These are phyloP conservation scores for Russula earlei DNA, from an alignment of 768 basidiomycete genomes.

Conservation along the genomic window DNA sequence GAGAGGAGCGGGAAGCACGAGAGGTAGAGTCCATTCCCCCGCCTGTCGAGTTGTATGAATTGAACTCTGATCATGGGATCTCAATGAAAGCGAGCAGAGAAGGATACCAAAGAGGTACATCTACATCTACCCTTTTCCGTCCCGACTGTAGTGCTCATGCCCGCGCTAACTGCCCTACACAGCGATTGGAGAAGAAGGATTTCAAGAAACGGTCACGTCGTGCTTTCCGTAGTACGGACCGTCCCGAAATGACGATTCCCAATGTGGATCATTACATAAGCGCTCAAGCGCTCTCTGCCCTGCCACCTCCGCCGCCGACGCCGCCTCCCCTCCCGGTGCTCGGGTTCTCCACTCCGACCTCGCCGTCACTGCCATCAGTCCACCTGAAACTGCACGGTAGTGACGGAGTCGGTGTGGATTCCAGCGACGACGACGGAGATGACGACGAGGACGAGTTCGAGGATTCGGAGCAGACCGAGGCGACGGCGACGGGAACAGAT, in stretches of 20 bases:
- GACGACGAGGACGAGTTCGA: slow-evolving; percentile 29
- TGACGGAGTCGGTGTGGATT: slow-evolving; percentile 13
- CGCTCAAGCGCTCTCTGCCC: background rate
- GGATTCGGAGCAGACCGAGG: slow-evolving; percentile 48
- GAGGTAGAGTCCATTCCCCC: slow-evolving; percentile 14
- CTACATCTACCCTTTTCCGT: slow-evolving; percentile 3
- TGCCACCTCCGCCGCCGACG: background rate
- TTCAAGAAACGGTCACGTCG: slow-evolving; percentile 13
- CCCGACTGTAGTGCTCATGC: background rate
- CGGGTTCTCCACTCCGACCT: slow-evolving; percentile 8
- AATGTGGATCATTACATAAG: slow-evolving; percentile 3
- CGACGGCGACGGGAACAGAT: slow-evolving; percentile 53
- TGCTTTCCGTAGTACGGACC: too few species aligned
- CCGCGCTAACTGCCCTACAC: slow-evolving; percentile 8
- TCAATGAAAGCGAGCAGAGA: slow-evolving; percentile 16
- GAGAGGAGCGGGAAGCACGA: slow-evolving; percentile 16
- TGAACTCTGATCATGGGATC: slow-evolving; percentile 4
- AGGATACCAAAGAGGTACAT: slow-evolving; percentile 15
- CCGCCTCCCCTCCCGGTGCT: slow-evolving; percentile 1
- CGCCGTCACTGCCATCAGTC: slow-evolving; percentile 5
- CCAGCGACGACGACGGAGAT: slow-evolving; percentile 22
- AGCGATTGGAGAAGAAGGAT: slow-evolving; percentile 23
- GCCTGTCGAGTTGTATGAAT: background rate
- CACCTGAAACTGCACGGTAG: background rate
- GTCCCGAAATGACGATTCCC: slow-evolving; percentile 1